Conservation (phyloP, 139 green algal species). For the Mesotaenium endlicherianum region DNA sequence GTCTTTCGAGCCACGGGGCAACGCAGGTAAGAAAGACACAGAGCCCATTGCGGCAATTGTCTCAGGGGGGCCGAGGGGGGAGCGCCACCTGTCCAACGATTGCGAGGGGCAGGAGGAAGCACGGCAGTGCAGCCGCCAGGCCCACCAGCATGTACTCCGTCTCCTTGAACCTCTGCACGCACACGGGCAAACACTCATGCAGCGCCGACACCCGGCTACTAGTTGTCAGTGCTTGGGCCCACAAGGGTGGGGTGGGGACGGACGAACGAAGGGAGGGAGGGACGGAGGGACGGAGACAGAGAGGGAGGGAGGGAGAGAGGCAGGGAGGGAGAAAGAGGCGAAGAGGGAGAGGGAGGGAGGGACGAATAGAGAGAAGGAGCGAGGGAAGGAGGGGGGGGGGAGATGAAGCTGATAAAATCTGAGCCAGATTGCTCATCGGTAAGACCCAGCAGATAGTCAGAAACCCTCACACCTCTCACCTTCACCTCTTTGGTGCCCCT, state of each 20-base stretch:
- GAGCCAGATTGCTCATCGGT: no score
- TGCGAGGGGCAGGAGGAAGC: constrained; percentile 73
- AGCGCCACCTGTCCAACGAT: constrained; percentile 62
- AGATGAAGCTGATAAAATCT: neutral
- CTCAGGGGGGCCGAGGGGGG: neutral
- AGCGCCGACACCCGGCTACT: no score
- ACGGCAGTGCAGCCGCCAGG: constrained; percentile 67
- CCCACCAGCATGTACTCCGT: constrained; percentile 80
- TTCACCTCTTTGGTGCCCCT: no score
- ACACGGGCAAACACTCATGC: neutral
- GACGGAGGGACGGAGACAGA: neutral
- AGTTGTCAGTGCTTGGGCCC: no score
- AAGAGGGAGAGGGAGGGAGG: neutral
- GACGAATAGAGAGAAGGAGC: neutral
- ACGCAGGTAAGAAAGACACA: neutral
- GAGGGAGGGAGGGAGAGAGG: neutral
- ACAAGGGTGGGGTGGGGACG: neutral
- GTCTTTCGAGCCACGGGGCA: neutral
- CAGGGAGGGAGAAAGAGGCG: neutral
- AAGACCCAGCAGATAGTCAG: no score
- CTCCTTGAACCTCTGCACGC: constrained; percentile 41
- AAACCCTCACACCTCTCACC: no score
- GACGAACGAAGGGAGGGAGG: neutral
- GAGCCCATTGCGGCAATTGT: neutral
- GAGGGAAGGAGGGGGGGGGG: neutral